Evolutionary conservation across 345 rosid species (phyloP), one percentile per base, ranked within the genome.

Genomic region (Moricandia arvensis): DNA sequence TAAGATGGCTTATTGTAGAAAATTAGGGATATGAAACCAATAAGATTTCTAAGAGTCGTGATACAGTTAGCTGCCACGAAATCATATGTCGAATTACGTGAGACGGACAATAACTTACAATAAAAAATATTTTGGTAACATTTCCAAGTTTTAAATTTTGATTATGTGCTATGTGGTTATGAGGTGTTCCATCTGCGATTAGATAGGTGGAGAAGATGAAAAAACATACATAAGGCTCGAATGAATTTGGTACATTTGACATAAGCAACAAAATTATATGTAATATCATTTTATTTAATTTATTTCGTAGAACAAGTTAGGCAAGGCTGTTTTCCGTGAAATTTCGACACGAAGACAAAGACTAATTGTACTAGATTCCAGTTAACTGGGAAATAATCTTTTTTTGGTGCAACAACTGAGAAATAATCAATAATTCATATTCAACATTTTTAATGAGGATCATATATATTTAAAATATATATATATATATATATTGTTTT

Each of bases 1-100:
- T 35, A 37, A 65, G 60, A 59, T 45, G 38, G 59, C 71, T 77
- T 64, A 55, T 43, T 55, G 59, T 3, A 8, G 17, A n/a, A 62
- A 68, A 62, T 9, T 17, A 4, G 38, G 9, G 21, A 47, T 10
- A 34, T 17, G 76, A n/a, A 67, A 71, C 76, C 76, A 71, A 64
- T 71, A 47, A 58, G 18, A 76, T 71, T 65, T 77, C 63, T 58
- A 71, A 65, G 80, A 77, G 73, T 66, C 76, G 76, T 77, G 76
- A 71, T 34, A 51, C 31, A 49, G 17, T 35, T 47, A 62, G n/a
- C 4, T 45, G 24, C 31, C 41, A 47, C 59, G 54, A 5, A 77
- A 62, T 37, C 49, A 45, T 43, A 21, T 63, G 75, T 71, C n/a
- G 35, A 70, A 45, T 70, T 71, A 29, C 76, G 80, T 71, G 62